Conservation (phyloP, 345 rosid genomes). For the Hibiscus trionum region DNA sequence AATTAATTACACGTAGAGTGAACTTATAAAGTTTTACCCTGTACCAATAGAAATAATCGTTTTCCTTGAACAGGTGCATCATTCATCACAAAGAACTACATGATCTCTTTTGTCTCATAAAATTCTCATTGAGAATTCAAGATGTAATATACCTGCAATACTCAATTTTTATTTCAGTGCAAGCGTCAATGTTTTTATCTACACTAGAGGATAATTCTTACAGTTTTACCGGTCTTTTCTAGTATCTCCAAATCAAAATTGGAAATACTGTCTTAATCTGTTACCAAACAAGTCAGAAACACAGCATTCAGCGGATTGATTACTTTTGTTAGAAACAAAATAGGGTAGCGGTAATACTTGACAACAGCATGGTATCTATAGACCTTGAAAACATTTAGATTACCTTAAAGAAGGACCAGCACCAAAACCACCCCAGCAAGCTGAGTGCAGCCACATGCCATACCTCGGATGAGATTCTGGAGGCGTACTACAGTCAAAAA, state of each 20-base stretch:
- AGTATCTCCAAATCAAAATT: neutral
- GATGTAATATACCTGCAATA: neutral
- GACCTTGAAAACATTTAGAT: neutral
- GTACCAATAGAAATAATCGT: neutral
- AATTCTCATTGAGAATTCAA: neutral
- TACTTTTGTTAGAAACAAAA: neutral
- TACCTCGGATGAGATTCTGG: neutral
- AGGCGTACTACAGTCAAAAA: neutral
- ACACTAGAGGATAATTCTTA: neutral
- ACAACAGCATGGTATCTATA: neutral
- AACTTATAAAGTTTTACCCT: neutral
- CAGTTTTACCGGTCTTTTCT: neutral
- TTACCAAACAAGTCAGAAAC: neutral
- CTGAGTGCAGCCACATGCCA: neutral
- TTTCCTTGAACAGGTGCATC: neutral
- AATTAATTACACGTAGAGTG: too few species aligned
- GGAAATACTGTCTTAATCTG: neutral
- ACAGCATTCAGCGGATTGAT: neutral
- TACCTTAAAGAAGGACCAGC: neutral
- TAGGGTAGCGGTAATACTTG: neutral
- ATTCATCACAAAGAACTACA: neutral
- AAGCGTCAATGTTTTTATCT: neutral
- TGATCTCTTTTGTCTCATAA: neutral
- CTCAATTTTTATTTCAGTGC: neutral
- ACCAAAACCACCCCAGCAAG: neutral